phyloP scores from a whole-genome alignment of 345 rosid species.

The Clarkia xantiana region DNA sequence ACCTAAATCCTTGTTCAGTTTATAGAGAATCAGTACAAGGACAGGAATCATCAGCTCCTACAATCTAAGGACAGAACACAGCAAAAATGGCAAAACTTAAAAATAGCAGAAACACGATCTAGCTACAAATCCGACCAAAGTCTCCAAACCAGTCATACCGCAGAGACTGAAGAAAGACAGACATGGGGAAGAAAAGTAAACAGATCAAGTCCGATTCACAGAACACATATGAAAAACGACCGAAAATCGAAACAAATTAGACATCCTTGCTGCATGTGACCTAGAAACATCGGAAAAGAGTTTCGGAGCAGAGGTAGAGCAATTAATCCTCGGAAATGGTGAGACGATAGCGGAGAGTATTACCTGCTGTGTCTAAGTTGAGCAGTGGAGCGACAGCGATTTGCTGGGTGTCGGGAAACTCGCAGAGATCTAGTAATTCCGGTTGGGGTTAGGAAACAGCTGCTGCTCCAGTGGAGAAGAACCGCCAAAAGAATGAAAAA shows the following conservation, averaged over 20 bases:
- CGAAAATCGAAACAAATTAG: neutral
- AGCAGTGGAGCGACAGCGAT: too few relatives aligned
- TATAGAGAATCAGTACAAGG: too few relatives aligned
- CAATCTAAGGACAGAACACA: neutral
- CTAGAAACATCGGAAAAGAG: neutral
- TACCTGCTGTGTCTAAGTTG: slow-evolving; percentile 16
- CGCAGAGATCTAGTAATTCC: slow-evolving; percentile 3
- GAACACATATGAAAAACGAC: neutral
- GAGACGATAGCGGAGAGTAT: slow-evolving; percentile 17
- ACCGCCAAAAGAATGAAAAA: neutral
- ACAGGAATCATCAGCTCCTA: too few relatives aligned
- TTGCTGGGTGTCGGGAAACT: neutral
- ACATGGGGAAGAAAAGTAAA: too few relatives aligned
- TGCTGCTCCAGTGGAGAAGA: too few relatives aligned
- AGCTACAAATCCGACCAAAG: neutral
- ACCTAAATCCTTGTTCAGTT: too few relatives aligned
- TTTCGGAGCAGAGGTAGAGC: too few relatives aligned
- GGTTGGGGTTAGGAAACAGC: neutral
- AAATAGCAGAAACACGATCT: neutral
- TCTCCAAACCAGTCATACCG: neutral
- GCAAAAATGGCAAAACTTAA: too few relatives aligned
- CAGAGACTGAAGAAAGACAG: neutral
- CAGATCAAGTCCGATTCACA: slow-evolving; percentile 5
- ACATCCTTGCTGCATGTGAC: slow-evolving; percentile 3
- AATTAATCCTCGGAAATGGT: neutral